phyloP scores from a whole-genome alignment of 345 rosid genomes.

The Corchorus olitorius region DNA sequence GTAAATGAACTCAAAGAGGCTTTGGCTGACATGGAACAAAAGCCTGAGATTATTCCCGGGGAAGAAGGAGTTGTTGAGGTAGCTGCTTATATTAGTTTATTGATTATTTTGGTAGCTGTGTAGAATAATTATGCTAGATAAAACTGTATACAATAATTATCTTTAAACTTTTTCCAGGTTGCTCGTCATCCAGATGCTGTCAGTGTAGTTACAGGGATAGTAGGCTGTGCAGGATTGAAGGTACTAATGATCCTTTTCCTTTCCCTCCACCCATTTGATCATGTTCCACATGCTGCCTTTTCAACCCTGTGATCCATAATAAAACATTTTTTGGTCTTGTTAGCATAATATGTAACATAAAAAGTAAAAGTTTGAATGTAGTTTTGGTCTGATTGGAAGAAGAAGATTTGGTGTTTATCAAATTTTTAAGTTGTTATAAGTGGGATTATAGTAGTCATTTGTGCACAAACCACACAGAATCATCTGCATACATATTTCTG shows the following conservation, averaged over 20 bases:
- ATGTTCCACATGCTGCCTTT: not conserved
- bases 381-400: not conserved
- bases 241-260: conserved; percentile 29
- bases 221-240: conserved; percentile 97
- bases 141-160: conserved; percentile 7
- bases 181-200: conserved; percentile 95
- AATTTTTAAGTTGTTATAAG: not conserved
- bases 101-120: conserved; percentile 5
- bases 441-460: not conserved
- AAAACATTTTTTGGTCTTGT: not conserved
- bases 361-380: not conserved
- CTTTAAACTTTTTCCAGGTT: conserved; percentile 51
- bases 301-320: not conserved
- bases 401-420: not conserved
- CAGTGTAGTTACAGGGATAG: conserved; percentile 92
- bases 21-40: conserved; percentile 68
- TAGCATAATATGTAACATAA: not conserved
- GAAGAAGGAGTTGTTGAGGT: conserved; percentile 94
- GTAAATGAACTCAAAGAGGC: conserved; percentile 81
- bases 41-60: conserved; percentile 94
- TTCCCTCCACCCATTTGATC: not conserved
- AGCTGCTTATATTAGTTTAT: conserved; percentile 1
- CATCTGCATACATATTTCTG: not conserved
- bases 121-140: not conserved
- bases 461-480: not conserved